phyloP scores from a whole-genome alignment of 2,329 filamentous ascomycete genomes.

The Achaetomium macrosporum region DNA sequence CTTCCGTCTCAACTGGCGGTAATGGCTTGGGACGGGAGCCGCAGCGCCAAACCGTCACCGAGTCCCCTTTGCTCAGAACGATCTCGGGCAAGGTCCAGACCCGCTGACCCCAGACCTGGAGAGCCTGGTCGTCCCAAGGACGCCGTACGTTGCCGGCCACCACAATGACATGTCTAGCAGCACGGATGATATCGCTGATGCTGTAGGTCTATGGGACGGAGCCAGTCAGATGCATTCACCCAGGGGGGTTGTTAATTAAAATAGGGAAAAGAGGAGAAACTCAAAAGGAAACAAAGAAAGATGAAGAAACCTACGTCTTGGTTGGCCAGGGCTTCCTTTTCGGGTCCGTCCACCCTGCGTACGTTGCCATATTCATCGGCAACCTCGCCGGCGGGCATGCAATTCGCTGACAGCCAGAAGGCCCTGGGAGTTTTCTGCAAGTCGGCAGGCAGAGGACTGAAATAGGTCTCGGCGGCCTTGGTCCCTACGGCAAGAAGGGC shows the following conservation, averaged over 20 bases:
- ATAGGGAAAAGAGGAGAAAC: no score
- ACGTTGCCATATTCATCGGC: background rate
- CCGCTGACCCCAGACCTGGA: conserved; percentile 26
- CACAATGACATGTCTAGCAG: conserved; percentile 20
- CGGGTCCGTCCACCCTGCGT: background rate
- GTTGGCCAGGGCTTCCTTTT: background rate
- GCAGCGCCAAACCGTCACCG: conserved; percentile 26
- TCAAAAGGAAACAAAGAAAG: no score
- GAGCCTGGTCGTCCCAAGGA: conserved; percentile 1
- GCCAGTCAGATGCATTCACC: background rate
- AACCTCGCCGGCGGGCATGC: background rate
- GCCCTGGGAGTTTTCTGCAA: background rate
- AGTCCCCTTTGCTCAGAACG: conserved; percentile 22
- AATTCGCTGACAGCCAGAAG: conserved; percentile 7
- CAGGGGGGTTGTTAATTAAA: no score
- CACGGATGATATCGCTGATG: conserved; percentile 25
- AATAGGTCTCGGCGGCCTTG: background rate
- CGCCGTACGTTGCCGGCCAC: conserved; percentile 8
- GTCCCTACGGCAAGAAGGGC: background rate
- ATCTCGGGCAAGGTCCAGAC: conserved; percentile 30
- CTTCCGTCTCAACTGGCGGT: conserved; percentile 17
- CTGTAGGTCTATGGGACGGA: conserved; percentile 17
- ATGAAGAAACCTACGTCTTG: background rate
- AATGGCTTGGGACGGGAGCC: conserved; percentile 9
- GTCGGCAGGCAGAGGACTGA: background rate